Evolutionary conservation across 768 basidiomycete species (phyloP), one percentile per base, ranked within the genome.

Genomic region (Xerocomellus dryophilus): DNA sequence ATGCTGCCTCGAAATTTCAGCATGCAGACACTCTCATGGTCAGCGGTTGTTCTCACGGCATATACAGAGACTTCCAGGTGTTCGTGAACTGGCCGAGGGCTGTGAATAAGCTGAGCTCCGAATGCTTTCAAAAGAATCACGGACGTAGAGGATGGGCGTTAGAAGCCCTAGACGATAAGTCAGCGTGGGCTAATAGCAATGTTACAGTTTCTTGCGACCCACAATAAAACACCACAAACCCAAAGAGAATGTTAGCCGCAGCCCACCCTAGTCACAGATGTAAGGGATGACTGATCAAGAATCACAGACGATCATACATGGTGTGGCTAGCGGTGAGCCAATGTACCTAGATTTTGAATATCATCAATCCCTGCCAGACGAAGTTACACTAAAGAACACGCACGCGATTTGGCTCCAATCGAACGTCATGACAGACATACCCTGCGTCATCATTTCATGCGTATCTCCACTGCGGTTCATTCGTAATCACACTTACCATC

Each of bases 211-310:
- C 15, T 49, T 18, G 23, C 3, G 49, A 44, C 53, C 58, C 59
- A 82, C 83, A 90, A 73, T 83, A 90, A 74, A 91, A 86, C 68
- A 86, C 73, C 15, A 85, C 73, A 61, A 90, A 84, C 7, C 87
- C 84, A 57, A 70, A 71, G 10, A 82, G 72, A 58, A 89, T 77
- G 66, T 90, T 90, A n/a, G 82, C 86, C 60, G 82, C 78, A 4
- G 88, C 86, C 87, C 88, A 90, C 87, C 87, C 68, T 70, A 12
- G 32, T 31, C 38, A 46, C 7, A 8, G 17, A 44, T 17, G 32
- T 64, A n/a, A 61, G 43, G 32, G 25, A 34, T 1, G 15, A 3
- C 34, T 6, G 39, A 15, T 35, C 3, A n/a, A 11, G 6, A 35
- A 34, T 14, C 5, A 2, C 12, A 10, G 7, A 32, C 15, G 4